Conservation (phyloP, 2,329 filamentous ascomycete species). For the Botrytis cinerea region DNA sequence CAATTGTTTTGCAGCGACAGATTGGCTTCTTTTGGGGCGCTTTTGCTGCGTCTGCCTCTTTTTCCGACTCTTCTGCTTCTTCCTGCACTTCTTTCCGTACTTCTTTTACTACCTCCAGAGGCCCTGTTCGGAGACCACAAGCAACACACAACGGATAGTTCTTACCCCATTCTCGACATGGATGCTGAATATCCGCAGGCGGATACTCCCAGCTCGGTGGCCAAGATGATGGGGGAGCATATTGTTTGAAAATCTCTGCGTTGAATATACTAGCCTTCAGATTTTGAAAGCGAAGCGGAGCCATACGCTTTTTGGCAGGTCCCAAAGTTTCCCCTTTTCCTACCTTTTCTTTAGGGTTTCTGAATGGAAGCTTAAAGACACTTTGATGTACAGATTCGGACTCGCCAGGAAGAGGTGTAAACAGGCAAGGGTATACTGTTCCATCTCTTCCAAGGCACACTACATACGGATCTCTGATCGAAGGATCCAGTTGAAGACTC, state of each 20-base stretch:
- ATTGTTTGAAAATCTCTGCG: neutral
- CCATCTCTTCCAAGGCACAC: slow-evolving; percentile 8
- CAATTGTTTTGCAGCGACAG: neutral
- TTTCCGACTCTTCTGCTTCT: neutral
- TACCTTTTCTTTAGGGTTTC: neutral
- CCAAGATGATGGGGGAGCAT: neutral
- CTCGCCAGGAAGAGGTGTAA: neutral
- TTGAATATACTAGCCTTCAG: slow-evolving; percentile 11
- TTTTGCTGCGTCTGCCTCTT: neutral
- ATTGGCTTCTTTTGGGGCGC: neutral
- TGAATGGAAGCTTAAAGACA: neutral
- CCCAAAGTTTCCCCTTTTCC: neutral
- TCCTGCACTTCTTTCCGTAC: neutral
- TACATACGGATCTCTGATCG: slow-evolving; percentile 16
- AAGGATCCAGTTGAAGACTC: neutral
- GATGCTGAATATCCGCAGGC: slow-evolving; percentile 21
- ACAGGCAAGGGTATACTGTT: slow-evolving; percentile 3
- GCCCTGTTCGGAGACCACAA: slow-evolving; percentile 13
- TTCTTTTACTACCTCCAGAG: neutral
- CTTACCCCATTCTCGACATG: slow-evolving; percentile 14
- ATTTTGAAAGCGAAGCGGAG: neutral
- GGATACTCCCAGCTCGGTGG: slow-evolving; percentile 20
- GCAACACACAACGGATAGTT: slow-evolving; percentile 16
- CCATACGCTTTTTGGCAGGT: neutral
- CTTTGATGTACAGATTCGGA: neutral